Evolutionary conservation across 768 basidiomycete species (phyloP), one percentile per base, ranked within the genome.

Genomic region (Rhodotorula graminis): DNA sequence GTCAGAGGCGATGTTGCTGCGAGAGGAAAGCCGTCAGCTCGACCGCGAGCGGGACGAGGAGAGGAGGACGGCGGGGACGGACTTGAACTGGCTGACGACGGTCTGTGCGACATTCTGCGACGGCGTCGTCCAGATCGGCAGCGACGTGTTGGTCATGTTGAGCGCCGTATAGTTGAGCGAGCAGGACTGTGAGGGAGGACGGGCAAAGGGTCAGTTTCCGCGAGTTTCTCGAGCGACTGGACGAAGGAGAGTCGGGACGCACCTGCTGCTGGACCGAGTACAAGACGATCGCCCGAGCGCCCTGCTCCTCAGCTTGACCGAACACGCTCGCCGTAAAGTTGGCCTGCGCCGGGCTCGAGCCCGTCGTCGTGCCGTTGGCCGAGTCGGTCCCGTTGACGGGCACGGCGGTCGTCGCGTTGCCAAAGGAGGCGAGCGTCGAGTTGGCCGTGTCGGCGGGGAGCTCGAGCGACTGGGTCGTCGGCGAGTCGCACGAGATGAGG

Each of bases 121-220:
- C 23, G 71, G 57, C 12, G 67, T 56, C 23, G 71, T 18, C 23
- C 68, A 74, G 47, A 74, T 62, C 4, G 73, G 69, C 25, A 74
- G 42, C 33, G 52, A 64, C 19, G 31, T 25, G 21, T 18, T n/a
- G n/a, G 31, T 50, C 49, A 19, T 55, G 31, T 31, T 46, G n/a
- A 61, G 31, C 8, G 64, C 52, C 8, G 69, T 64, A 3, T 0
- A 53, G 50, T 70, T 70, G 15, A 72, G 47, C 25, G 40, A 12
- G 58, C 71, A 72, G 16, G 71, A 68, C 71, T 72, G 71, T 18
- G 33, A 5, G 16, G 4, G 11, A 15, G 18, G 18, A 29, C 8
- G n/a, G 31, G 7, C 25, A 8, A 4, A 0, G 0, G 25, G 40
- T 53, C 50, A 64, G n/a, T 10, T 10, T 27, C 19, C 1, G 50